Percentiles rank a stretch among this genome's conserved stretches.
phyloP scores from a whole-genome alignment of 352 stramenopile species.

The Aphanomyces cochlioides region DNA sequence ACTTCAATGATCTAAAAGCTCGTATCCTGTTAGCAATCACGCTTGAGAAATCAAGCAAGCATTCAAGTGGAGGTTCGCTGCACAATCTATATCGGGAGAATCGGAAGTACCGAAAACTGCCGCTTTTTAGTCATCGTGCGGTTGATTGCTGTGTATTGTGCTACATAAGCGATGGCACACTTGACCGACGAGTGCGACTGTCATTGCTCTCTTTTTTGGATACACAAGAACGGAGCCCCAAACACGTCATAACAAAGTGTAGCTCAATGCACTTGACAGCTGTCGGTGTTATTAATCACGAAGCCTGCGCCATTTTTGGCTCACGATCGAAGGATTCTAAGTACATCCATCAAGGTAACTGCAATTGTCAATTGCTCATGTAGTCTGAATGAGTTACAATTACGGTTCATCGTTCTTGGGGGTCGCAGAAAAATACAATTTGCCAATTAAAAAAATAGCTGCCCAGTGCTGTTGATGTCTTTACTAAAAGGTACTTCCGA shows the following conservation, averaged over 20 bases:
- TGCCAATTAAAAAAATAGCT: too few relatives aligned
- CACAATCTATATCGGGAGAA: background rate
- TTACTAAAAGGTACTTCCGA: too few relatives aligned
- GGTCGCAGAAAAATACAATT: too few relatives aligned
- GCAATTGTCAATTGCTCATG: too few relatives aligned
- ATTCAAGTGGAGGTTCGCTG: background rate
- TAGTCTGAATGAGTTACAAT: too few relatives aligned
- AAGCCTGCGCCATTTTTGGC: too few relatives aligned
- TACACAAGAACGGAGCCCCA: too few relatives aligned
- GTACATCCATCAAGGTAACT: too few relatives aligned
- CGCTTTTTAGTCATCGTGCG: constrained; percentile 9
- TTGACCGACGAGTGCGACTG: constrained; percentile 15
- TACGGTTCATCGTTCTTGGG: too few relatives aligned
- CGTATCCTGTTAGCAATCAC: background rate
- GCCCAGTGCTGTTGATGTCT: too few relatives aligned
- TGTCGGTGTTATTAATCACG: too few relatives aligned
- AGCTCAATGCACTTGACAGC: background rate
- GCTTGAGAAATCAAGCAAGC: background rate
- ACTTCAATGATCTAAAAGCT: constrained; percentile 15
- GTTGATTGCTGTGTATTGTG: constrained; percentile 25
- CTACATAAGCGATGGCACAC: background rate
- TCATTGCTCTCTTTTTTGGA: constrained; percentile 9
- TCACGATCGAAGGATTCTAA: too few relatives aligned
- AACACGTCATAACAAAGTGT: background rate
- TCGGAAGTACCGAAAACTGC: background rate